A percentile compares a stretch with the other conserved stretches of the same genome.
These are phyloP conservation scores for Sanghuangporus sanghuang DNA, from an alignment of 1,284 basidiomycete species.

Conservation along the genomic window DNA sequence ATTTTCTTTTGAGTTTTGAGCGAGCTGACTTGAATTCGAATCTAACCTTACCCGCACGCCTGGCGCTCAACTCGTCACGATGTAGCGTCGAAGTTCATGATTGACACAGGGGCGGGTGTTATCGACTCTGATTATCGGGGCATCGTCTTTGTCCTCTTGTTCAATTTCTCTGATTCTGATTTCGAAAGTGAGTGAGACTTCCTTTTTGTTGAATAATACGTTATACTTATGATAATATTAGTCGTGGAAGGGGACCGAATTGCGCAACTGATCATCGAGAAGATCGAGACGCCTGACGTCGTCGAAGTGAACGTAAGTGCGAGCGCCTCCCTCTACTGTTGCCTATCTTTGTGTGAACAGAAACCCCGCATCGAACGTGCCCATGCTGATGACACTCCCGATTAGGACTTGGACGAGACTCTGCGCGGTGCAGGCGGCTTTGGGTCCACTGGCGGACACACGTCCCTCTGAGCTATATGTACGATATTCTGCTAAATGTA, in stretches of 20 bases:
- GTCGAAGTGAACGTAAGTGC: constrained; percentile 75
- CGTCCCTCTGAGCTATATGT: constrained; percentile 33
- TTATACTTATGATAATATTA: constrained; percentile 27
- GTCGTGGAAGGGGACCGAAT: constrained; percentile 90
- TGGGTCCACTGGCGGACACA: constrained; percentile 90
- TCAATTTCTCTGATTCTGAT: constrained; percentile 87
- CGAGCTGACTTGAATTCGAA: background rate
- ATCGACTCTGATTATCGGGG: constrained; percentile 97
- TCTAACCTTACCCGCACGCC: background rate
- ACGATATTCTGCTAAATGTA: background rate
- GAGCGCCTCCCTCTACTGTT: background rate
- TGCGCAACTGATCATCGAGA: constrained; percentile 92
- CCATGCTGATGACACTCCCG: background rate
- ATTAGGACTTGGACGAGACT: constrained; percentile 78
- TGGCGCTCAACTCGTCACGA: background rate
- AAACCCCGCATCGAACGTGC: background rate
- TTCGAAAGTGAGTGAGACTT: constrained; percentile 57
- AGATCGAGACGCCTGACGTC: constrained; percentile 82
- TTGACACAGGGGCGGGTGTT: constrained; percentile 95
- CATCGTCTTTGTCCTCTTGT: constrained; percentile 87
- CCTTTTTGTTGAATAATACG: background rate
- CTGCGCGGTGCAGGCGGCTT: constrained; percentile 85
- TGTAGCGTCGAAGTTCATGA: constrained; percentile 91
- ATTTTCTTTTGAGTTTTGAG: background rate
- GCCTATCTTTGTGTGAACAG: background rate